Evolutionary conservation across 805 yeast genomes (phyloP).

Genomic region (Starmerella gropengiesseri): DNA sequence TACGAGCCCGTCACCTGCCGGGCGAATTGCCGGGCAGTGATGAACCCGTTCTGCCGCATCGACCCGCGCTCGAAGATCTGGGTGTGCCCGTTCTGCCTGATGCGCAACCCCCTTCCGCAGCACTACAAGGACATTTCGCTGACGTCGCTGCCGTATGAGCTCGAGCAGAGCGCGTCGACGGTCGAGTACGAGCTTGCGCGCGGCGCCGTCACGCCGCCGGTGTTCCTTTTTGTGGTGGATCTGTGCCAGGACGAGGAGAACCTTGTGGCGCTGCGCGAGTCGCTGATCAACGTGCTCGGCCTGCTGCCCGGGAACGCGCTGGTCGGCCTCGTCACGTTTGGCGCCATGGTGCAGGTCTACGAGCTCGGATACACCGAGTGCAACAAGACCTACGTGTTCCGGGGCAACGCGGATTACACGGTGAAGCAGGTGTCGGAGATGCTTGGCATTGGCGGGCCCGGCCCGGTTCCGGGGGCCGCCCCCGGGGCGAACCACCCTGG

Average conservation of each 20-base stretch:
- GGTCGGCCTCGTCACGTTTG: conserved; percentile 78
- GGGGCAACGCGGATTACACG: conserved; percentile 77
- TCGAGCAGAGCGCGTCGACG: conserved; percentile 56
- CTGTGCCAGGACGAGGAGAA: conserved; percentile 84
- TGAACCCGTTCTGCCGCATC: conserved; percentile 78
- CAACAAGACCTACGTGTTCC: conserved; percentile 67
- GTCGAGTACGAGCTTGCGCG: conserved; percentile 76
- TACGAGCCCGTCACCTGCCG: conserved; percentile 83
- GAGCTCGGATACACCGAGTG: conserved; percentile 62
- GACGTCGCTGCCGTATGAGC: conserved; percentile 72
- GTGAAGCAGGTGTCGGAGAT: conserved; percentile 47
- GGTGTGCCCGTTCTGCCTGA: conserved; percentile 75
- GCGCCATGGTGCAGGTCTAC: conserved; percentile 83
- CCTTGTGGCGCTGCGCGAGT: conserved; percentile 69
- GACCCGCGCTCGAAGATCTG: conserved; percentile 67
- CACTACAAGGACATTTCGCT: conserved; percentile 69
- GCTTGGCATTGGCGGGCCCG: conserved; percentile 37
- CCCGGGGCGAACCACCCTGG: conserved; percentile 29
- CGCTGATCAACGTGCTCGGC: conserved; percentile 61
- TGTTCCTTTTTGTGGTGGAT: conserved; percentile 77
- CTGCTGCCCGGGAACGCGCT: conserved; percentile 82
- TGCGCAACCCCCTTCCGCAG: conserved; percentile 69
- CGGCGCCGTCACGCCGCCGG: conserved; percentile 75
- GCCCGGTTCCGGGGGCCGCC: conserved; percentile 12
- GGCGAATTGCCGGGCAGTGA: conserved; percentile 67